These are phyloP conservation scores for Cordyceps fumosorosea DNA, from an alignment of 2,329 filamentous ascomycete species.

Conservation along the genomic window DNA sequence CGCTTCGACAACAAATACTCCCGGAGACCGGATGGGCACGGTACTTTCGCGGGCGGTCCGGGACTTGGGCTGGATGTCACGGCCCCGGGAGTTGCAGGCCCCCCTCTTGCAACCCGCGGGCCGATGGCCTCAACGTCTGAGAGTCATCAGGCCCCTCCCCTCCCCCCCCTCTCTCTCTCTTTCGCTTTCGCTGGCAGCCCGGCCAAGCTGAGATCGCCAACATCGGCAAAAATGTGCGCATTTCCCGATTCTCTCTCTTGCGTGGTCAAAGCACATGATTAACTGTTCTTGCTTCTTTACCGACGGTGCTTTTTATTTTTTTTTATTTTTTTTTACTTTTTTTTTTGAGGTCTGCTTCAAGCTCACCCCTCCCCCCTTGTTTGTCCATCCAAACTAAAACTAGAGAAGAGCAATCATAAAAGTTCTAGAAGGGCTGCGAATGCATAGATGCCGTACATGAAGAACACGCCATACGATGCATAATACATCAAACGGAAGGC, in stretches of 20 bases:
- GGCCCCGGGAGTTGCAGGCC: no score
- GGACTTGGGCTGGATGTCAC: no score
- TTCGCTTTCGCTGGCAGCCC: not conserved
- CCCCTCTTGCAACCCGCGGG: no score
- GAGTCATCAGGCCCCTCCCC: not conserved
- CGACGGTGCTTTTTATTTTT: no score
- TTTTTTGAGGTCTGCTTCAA: no score
- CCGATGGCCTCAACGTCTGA: not conserved
- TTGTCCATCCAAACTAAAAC: not conserved
- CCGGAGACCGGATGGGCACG: no score
- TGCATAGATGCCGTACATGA: not conserved
- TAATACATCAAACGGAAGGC: not conserved
- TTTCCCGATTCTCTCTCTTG: not conserved
- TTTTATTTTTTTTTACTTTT: no score
- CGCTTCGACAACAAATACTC: no score
- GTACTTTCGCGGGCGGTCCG: no score
- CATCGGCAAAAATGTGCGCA: not conserved
- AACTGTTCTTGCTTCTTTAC: not conserved
- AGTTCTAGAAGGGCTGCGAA: not conserved
- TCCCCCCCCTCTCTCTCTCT: not conserved
- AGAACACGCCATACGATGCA: no score
- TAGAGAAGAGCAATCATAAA: not conserved
- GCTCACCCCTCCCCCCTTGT: not conserved
- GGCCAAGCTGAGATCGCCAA: not conserved
- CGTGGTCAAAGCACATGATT: not conserved